These are phyloP conservation scores for Protomyces gravidus DNA, from an alignment of 1,139 yeast species.

Conservation along the genomic window DNA sequence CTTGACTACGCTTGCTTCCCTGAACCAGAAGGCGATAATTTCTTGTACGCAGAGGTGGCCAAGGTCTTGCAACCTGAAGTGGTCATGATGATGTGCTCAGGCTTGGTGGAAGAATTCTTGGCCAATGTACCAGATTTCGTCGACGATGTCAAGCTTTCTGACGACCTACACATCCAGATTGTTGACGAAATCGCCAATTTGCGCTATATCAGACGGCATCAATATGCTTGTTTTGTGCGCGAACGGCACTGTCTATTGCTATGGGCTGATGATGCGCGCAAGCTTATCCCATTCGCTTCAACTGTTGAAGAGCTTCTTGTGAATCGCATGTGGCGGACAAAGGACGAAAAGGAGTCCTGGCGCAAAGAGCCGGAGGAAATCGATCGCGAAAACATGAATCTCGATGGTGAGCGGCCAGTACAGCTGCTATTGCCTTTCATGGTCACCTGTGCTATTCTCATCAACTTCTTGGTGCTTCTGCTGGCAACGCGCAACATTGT, in stretches of 20 bases:
- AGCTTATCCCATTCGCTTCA: slow-evolving; percentile 29
- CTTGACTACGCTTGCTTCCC: slow-evolving; percentile 21
- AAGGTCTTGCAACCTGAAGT: slow-evolving; percentile 30
- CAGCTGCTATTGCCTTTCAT: slow-evolving; percentile 21
- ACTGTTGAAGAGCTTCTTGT: slow-evolving; percentile 14
- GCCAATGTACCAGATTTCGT: slow-evolving; percentile 29
- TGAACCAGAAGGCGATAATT: slow-evolving; percentile 7
- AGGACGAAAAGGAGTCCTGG: slow-evolving; percentile 16
- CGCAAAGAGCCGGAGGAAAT: background rate
- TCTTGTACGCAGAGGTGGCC: slow-evolving; percentile 29
- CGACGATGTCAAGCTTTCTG: slow-evolving; percentile 30
- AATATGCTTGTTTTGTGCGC: slow-evolving; percentile 32
- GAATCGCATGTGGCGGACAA: slow-evolving; percentile 16
- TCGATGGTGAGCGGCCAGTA: slow-evolving; percentile 26
- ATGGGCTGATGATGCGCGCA: slow-evolving; percentile 33
- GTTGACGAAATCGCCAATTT: slow-evolving; percentile 30
- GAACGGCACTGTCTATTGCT: slow-evolving; percentile 30
- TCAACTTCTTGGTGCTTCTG: slow-evolving; percentile 23
- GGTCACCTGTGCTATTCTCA: slow-evolving; percentile 26
- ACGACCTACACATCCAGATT: slow-evolving; percentile 32
- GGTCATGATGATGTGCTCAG: slow-evolving; percentile 30
- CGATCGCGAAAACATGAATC: slow-evolving; percentile 12
- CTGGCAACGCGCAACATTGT: slow-evolving; percentile 20
- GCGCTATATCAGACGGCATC: slow-evolving; percentile 32
- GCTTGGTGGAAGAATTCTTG: slow-evolving; percentile 30